phyloP scores from a whole-genome alignment of 202 grass and related monocot genomes.

The Elaeis oleifera region DNA sequence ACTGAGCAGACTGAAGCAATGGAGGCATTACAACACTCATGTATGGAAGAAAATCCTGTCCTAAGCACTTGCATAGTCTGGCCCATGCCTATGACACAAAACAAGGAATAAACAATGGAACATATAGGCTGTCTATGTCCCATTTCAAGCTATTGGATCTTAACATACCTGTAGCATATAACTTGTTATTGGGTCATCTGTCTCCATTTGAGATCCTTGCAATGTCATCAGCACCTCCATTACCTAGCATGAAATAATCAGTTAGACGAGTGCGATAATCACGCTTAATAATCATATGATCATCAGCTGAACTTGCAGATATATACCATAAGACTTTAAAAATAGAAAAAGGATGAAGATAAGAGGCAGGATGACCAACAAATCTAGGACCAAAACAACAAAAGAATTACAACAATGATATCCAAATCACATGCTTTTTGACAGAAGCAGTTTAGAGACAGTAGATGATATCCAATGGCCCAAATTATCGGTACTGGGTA shows the following conservation, averaged over 20 bases:
- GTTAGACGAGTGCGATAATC: constrained; percentile 2
- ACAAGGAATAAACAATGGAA: constrained; percentile 9
- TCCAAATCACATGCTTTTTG: no score
- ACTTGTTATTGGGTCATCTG: constrained; percentile 72
- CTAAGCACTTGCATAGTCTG: constrained; percentile 69
- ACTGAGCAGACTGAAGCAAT: constrained; percentile 72
- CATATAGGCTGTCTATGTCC: neutral
- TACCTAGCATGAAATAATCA: constrained; percentile 38
- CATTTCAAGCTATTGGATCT: no score
- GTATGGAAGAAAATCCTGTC: constrained; percentile 82
- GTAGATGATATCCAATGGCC: no score
- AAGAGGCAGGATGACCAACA: no score
- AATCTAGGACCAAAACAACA: no score
- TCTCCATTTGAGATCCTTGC: constrained; percentile 80
- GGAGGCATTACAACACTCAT: constrained; percentile 81
- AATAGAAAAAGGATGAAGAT: no score
- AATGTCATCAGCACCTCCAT: constrained; percentile 79
- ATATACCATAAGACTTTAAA: no score
- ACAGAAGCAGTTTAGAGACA: no score
- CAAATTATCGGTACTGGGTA: no score
- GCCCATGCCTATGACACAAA: constrained; percentile 54
- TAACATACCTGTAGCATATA: constrained; percentile 72
- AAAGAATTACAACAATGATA: no score
- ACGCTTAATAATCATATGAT: no score
- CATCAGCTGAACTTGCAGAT: no score